These are phyloP conservation scores for Stellera chamaejasme DNA, from an alignment of 345 rosid genomes.

Conservation along the genomic window DNA sequence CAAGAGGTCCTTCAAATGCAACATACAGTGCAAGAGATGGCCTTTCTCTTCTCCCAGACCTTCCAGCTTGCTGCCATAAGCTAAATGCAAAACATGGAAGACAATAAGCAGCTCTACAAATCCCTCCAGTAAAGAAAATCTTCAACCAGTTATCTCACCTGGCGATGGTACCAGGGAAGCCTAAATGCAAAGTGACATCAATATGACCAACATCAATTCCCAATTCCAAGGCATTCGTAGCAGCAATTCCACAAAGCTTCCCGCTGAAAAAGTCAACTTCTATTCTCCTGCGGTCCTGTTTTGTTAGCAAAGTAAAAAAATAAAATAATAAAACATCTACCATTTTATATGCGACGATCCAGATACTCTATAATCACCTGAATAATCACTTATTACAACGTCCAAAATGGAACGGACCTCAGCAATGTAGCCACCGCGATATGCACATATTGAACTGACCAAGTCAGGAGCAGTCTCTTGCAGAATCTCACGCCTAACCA, in stretches of 20 bases:
- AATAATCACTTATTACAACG: no score
- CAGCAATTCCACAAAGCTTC: conserved; percentile 82
- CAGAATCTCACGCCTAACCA: conserved; percentile 72
- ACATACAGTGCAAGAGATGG: conserved; percentile 85
- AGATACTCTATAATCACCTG: no score
- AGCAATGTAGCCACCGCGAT: conserved; percentile 85
- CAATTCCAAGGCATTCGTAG: conserved; percentile 95
- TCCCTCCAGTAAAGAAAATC: no score
- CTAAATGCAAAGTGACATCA: conserved; percentile 90
- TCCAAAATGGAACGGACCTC: conserved; percentile 40
- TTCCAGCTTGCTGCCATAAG: conserved; percentile 97
- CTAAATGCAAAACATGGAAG: conserved; percentile 28
- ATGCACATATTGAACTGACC: conserved; percentile 60
- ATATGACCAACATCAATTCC: conserved; percentile 97
- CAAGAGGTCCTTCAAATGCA: conserved; percentile 78
- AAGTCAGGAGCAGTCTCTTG: conserved; percentile 65
- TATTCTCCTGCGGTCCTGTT: conserved; percentile 81
- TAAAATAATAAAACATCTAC: conserved; percentile 10
- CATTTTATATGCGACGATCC: no score
- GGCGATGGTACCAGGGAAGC: conserved; percentile 94
- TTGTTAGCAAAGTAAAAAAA: conserved; percentile 7
- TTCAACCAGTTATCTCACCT: conserved; percentile 36
- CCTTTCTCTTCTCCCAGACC: conserved; percentile 90
- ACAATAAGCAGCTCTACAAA: not conserved
- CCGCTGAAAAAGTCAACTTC: conserved; percentile 80